Percentiles rank a stretch among this genome's conserved stretches.
Conservation (phyloP, 2,329 filamentous ascomycete species). For the Trichoderma simmonsii region DNA sequence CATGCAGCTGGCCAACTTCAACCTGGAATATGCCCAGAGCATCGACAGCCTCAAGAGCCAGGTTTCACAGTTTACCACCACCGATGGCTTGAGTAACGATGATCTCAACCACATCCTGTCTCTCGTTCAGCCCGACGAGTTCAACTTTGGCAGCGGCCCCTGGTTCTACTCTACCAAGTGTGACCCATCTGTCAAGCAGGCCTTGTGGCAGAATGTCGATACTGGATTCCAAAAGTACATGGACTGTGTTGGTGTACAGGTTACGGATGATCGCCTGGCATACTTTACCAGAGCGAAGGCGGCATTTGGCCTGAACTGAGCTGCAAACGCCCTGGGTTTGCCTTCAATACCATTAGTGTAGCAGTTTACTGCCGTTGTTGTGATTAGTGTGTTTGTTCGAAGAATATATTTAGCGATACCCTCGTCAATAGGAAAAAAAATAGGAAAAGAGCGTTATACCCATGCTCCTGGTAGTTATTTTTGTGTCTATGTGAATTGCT, state of each 20-base stretch:
- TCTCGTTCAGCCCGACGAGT: slow-evolving; percentile 46
- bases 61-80: slow-evolving; percentile 29
- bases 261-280: slow-evolving; percentile 33
- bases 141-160: slow-evolving; percentile 52
- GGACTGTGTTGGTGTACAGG: slow-evolving; percentile 42
- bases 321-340: neutral
- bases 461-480: neutral
- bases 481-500: neutral
- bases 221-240: slow-evolving; percentile 46
- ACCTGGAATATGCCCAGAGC: slow-evolving; percentile 46
- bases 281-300: slow-evolving; percentile 47
- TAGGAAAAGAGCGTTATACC: neutral
- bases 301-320: slow-evolving; percentile 40
- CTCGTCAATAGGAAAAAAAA: neutral
- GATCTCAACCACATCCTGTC: slow-evolving; percentile 41
- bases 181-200: slow-evolving; percentile 28
- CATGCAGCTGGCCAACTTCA: slow-evolving; percentile 48
- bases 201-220: slow-evolving; percentile 38
- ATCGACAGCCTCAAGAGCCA: slow-evolving; percentile 38
- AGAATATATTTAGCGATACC: neutral
- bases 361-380: neutral
- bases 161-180: slow-evolving; percentile 53
- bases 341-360: neutral
- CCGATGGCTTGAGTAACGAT: slow-evolving; percentile 29
- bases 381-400: neutral